Evolutionary conservation across 2,329 filamentous ascomycete species (phyloP).

Genomic region (Xylaria sp.): DNA sequence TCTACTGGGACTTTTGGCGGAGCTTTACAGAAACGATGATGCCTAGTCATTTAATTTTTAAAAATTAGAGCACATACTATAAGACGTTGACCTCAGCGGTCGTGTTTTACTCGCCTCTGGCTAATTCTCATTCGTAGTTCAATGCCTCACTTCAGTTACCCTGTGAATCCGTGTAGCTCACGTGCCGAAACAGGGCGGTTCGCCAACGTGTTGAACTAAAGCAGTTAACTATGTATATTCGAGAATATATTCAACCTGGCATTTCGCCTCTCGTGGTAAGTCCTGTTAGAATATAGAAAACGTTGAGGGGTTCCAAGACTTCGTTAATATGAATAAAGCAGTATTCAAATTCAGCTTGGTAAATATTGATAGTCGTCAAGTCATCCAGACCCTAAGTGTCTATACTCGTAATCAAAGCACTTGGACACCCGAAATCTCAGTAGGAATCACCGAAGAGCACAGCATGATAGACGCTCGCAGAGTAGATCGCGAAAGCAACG

Average conservation of each 20-base stretch:
- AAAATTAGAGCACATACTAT: background rate
- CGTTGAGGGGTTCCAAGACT: too few relatives aligned
- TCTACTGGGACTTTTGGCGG: background rate
- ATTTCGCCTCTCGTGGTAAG: background rate
- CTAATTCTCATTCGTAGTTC: background rate
- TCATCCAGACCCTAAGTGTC: background rate
- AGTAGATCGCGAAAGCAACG: background rate
- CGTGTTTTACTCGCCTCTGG: background rate
- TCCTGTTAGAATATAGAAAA: background rate
- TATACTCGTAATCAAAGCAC: background rate
- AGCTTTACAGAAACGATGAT: background rate
- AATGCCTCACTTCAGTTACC: too few relatives aligned
- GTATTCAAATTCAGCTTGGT: background rate
- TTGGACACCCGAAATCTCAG: background rate
- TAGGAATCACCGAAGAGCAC: background rate
- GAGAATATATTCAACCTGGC: background rate
- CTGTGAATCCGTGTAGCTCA: background rate
- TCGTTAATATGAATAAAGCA: background rate
- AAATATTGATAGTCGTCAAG: background rate
- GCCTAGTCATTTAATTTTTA: background rate
- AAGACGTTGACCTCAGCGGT: background rate
- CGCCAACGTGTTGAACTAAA: background rate
- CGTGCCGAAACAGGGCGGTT: background rate
- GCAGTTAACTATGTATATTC: background rate
- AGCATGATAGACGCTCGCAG: background rate